Conservation (phyloP, 2,329 filamentous ascomycete genomes). For the Trichoderma cornu-damae region DNA sequence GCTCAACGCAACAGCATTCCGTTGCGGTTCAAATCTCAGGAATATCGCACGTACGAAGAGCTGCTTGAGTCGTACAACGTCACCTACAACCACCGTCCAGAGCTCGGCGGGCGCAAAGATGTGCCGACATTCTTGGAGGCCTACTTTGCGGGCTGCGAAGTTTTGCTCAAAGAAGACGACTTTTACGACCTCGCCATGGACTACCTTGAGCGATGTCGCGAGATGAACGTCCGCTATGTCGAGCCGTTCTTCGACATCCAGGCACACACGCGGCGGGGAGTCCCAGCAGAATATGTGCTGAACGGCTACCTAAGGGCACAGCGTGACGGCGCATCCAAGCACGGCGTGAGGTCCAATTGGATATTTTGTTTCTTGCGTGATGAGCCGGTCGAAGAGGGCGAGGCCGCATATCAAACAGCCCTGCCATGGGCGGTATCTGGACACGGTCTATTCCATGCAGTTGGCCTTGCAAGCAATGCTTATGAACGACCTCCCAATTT, state of each 20-base stretch:
- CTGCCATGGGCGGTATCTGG: constrained; percentile 35
- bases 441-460: constrained; percentile 40
- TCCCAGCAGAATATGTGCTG: constrained; percentile 58
- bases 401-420: constrained; percentile 49
- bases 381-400: constrained; percentile 65
- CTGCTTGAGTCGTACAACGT: constrained; percentile 57
- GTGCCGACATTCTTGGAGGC: constrained; percentile 57
- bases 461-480: constrained; percentile 45
- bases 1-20: constrained; percentile 60
- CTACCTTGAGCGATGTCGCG: constrained; percentile 61
- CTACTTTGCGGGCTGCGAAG: constrained; percentile 72
- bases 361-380: constrained; percentile 69
- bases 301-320: constrained; percentile 57
- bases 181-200: constrained; percentile 67
- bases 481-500: constrained; percentile 41
- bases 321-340: constrained; percentile 51
- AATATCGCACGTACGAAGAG: constrained; percentile 53
- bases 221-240: constrained; percentile 63
- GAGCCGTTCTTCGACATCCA: constrained; percentile 82
- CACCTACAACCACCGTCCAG: constrained; percentile 45
- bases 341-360: constrained; percentile 59
- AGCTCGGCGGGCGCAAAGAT: constrained; percentile 33
- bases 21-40: constrained; percentile 45
- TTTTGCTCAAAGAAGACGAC: constrained; percentile 59
- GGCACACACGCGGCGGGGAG: constrained; percentile 63